A percentile compares a stretch with the other conserved stretches of the same genome.
Conservation (phyloP, 768 basidiomycete genomes). For the Mycena capillaripes region DNA sequence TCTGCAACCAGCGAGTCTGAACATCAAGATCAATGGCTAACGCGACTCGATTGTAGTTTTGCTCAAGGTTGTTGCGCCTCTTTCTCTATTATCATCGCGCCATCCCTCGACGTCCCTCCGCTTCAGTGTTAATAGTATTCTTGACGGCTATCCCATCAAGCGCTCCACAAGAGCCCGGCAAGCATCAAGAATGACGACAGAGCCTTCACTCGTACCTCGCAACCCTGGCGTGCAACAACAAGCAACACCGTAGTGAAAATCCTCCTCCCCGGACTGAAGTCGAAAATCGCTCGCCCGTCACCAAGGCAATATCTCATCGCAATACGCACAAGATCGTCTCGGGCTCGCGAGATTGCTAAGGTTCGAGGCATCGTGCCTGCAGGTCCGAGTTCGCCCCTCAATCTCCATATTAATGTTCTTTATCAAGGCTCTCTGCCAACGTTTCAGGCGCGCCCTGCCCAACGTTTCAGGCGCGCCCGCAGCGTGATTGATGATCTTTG, state of each 20-base stretch:
- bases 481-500: too few relatives aligned
- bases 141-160: background rate
- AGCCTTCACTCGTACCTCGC: background rate
- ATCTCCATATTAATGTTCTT: background rate
- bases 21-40: background rate
- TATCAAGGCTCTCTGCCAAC: background rate
- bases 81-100: background rate
- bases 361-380: background rate
- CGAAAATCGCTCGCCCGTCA: background rate
- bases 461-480: too few relatives aligned
- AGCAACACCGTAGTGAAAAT: background rate
- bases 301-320: background rate
- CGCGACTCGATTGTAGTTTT: background rate
- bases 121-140: background rate
- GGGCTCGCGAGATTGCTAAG: background rate
- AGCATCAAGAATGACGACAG: background rate
- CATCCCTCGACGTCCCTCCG: background rate
- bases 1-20: background rate
- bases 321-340: background rate
- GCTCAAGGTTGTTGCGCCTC: background rate
- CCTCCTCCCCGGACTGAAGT: background rate
- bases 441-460: background rate
- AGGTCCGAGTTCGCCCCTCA: background rate
- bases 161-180: background rate
- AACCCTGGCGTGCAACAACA: background rate